A percentile compares a stretch with the other conserved stretches of the same genome.
These are phyloP conservation scores for Leishmania arabica DNA, from an alignment of 208 protist species.

Conservation along the genomic window DNA sequence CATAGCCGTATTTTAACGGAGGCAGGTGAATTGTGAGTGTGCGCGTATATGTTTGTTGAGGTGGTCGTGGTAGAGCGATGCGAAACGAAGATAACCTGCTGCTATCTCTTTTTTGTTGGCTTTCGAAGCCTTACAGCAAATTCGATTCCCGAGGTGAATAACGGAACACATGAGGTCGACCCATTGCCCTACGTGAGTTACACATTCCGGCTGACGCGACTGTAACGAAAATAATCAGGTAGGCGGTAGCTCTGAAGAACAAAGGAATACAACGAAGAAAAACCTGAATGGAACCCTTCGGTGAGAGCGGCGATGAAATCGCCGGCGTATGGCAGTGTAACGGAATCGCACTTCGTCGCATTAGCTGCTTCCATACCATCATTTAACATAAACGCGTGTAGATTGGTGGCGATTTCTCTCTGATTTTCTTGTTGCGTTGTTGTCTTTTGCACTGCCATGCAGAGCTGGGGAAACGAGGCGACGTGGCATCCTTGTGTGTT, in stretches of 20 bases:
- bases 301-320: neutral
- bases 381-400: neutral
- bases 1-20: neutral
- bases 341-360: neutral
- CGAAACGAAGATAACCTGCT: neutral
- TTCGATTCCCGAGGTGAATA: neutral
- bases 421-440: neutral
- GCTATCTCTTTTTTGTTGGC: neutral
- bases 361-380: neutral
- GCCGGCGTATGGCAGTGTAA: neutral
- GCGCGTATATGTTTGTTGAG: neutral
- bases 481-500: neutral
- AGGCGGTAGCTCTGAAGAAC: neutral
- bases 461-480: neutral
- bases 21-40: neutral
- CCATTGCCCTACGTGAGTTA: neutral
- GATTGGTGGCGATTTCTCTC: neutral
- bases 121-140: neutral
- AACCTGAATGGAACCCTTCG: neutral
- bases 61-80: neutral
- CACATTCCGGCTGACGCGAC: neutral
- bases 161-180: neutral
- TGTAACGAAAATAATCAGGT: neutral
- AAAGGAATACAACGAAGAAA: too few species aligned
- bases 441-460: neutral